These are phyloP conservation scores for Pseudomassariella vexata DNA, from an alignment of 2,329 filamentous ascomycete genomes.

Conservation along the genomic window DNA sequence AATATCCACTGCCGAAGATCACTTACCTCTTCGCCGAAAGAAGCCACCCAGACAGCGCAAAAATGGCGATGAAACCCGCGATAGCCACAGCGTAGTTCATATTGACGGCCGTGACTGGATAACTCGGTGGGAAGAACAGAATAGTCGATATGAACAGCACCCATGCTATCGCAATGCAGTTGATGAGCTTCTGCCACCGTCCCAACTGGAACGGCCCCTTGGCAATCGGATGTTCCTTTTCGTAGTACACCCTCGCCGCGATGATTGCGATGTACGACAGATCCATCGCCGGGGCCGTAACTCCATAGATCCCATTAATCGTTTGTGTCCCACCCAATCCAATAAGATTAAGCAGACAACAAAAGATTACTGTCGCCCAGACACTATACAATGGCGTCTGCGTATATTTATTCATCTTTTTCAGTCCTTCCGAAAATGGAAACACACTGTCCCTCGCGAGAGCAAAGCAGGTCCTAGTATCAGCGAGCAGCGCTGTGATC, in stretches of 20 bases:
- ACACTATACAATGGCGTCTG: slow-evolving; percentile 57
- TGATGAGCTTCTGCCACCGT: slow-evolving; percentile 47
- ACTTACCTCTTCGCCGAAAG: too few relatives aligned
- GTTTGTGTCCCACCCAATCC: slow-evolving; percentile 44
- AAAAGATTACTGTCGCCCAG: slow-evolving; percentile 58
- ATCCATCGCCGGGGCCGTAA: slow-evolving; percentile 46
- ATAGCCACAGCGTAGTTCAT: slow-evolving; percentile 33
- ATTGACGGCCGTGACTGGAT: slow-evolving; percentile 40
- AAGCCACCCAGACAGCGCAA: slow-evolving; percentile 46
- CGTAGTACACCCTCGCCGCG: slow-evolving; percentile 49
- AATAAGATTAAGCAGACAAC: slow-evolving; percentile 43
- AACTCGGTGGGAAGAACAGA: slow-evolving; percentile 39
- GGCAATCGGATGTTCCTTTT: slow-evolving; percentile 43
- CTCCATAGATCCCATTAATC: slow-evolving; percentile 45
- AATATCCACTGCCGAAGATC: too few relatives aligned
- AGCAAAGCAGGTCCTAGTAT: slow-evolving; percentile 57
- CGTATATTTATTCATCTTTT: slow-evolving; percentile 45
- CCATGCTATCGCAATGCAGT: slow-evolving; percentile 52
- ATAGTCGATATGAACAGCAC: slow-evolving; percentile 41
- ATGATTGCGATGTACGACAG: slow-evolving; percentile 56
- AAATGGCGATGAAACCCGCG: slow-evolving; percentile 32
- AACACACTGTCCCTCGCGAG: slow-evolving; percentile 55
- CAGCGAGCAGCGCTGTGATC: slow-evolving; percentile 57
- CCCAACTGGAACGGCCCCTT: slow-evolving; percentile 54
- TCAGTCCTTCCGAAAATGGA: slow-evolving; percentile 48